phyloP scores from a whole-genome alignment of 2,329 filamentous ascomycete species.

The Juglanconis oblonga region DNA sequence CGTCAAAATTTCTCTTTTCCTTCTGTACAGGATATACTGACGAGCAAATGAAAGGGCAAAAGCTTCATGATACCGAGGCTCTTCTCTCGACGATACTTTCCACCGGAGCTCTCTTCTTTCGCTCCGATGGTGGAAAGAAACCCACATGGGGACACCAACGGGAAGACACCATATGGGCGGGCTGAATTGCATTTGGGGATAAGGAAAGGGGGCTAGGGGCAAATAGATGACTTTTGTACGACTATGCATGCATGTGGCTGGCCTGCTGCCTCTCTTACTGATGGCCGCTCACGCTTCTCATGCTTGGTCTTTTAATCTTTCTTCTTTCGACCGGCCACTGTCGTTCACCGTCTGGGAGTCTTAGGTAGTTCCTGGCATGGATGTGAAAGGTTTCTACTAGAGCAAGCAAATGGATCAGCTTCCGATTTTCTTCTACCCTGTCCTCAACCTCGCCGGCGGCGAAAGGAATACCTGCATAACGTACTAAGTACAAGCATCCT shows the following conservation, averaged over 20 bases:
- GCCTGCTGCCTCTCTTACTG: neutral
- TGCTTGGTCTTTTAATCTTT: constrained; percentile 2
- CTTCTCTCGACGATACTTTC: neutral
- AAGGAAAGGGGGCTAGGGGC: neutral
- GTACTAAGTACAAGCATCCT: no score
- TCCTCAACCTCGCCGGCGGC: no score
- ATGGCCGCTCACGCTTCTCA: neutral
- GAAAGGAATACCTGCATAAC: no score
- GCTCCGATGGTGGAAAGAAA: neutral
- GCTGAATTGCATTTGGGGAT: constrained; percentile 8
- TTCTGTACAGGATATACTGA: constrained; percentile 18
- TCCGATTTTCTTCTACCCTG: neutral
- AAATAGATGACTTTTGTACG: constrained; percentile 6
- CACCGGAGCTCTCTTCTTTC: neutral
- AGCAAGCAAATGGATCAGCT: neutral
- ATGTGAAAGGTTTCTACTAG: neutral
- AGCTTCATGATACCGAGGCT: constrained; percentile 14
- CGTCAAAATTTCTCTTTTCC: constrained; percentile 2
- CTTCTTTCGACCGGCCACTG: neutral
- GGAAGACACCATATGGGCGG: neutral
- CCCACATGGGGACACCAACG: neutral
- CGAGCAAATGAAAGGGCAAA: constrained; percentile 15
- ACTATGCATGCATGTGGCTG: constrained; percentile 12
- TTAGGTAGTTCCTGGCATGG: neutral
- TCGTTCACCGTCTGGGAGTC: neutral